Evolutionary conservation across 352 stramenopile species (phyloP).

Genomic region (Thraustotheca clavata): DNA sequence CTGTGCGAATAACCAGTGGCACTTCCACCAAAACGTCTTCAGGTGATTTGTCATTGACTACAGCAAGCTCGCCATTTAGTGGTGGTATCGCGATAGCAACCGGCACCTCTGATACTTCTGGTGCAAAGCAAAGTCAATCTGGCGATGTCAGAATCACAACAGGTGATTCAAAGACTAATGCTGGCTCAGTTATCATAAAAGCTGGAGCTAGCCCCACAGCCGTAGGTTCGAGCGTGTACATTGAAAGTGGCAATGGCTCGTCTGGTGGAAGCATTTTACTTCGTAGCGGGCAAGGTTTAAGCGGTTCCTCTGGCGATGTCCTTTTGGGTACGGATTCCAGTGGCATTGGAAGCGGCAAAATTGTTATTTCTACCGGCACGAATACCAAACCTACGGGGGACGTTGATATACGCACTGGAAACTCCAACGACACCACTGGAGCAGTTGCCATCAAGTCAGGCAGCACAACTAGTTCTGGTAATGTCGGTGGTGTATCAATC

Average conservation of each 20-base stretch:
- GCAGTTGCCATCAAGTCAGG: not conserved
- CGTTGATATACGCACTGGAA: not conserved
- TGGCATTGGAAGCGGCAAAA: not conserved
- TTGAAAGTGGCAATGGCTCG: conserved; percentile 30
- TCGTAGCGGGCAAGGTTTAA: not conserved
- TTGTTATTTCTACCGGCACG: not conserved
- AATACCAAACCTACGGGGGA: not conserved
- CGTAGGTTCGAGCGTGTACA: conserved; percentile 29
- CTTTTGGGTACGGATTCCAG: too few relatives aligned
- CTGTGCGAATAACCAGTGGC: not conserved
- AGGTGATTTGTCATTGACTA: not conserved
- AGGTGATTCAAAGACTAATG: conserved; percentile 24
- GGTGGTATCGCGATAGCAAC: not conserved
- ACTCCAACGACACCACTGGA: not conserved
- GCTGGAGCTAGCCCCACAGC: conserved; percentile 28
- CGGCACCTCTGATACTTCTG: too few relatives aligned
- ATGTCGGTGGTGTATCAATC: not conserved
- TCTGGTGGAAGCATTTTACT: conserved; percentile 10
- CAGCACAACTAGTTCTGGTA: not conserved
- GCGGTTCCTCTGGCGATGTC: too few relatives aligned
- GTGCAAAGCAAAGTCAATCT: conserved; percentile 28
- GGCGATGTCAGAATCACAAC: conserved; percentile 30
- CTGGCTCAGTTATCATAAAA: conserved; percentile 28
- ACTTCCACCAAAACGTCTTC: not conserved
- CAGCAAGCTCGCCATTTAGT: not conserved